phyloP scores from a whole-genome alignment of 352 stramenopile genomes.

The Phytophthora uliginosa region DNA sequence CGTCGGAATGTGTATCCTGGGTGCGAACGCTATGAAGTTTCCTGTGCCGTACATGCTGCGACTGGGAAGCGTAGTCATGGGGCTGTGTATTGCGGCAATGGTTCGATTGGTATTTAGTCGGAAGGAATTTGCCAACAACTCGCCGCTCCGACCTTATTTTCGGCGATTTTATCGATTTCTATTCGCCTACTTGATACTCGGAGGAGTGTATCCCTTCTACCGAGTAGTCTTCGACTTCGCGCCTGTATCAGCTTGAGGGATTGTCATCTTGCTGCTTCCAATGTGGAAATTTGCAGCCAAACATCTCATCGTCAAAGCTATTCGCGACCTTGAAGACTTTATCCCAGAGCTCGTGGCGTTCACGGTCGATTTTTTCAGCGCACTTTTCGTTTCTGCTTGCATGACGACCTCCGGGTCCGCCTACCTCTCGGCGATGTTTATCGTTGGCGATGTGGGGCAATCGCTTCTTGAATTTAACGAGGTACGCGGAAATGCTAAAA shows the following conservation, averaged over 20 bases:
- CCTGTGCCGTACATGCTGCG: conserved; percentile 23
- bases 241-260: conserved; percentile 1
- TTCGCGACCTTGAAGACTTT: conserved; percentile 9
- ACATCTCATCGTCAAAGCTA: conserved; percentile 1
- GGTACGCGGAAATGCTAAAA: conserved; percentile 14
- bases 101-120: conserved; percentile 11
- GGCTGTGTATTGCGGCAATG: conserved; percentile 10
- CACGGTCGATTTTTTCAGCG: conserved; percentile 23
- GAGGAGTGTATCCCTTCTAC: conserved; percentile 15
- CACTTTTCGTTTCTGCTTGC: conserved; percentile 31
- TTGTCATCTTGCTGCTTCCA: conserved; percentile 1
- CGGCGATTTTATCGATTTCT: conserved; percentile 13
- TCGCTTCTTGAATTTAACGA: conserved; percentile 20
- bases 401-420: conserved; percentile 24
- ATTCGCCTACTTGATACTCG: conserved; percentile 11
- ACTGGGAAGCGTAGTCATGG: conserved; percentile 2
- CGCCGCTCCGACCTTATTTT: conserved; percentile 1
- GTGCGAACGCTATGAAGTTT: conserved; percentile 8
- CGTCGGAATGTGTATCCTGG: conserved; percentile 2
- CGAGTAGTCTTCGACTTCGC: conserved; percentile 15
- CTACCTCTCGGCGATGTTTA: conserved; percentile 18
- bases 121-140: conserved; percentile 7
- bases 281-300: conserved; percentile 13
- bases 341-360: conserved; percentile 16
- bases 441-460: conserved; percentile 14